Conservation (phyloP, 129 eudicot species). For the Arctium minus region DNA sequence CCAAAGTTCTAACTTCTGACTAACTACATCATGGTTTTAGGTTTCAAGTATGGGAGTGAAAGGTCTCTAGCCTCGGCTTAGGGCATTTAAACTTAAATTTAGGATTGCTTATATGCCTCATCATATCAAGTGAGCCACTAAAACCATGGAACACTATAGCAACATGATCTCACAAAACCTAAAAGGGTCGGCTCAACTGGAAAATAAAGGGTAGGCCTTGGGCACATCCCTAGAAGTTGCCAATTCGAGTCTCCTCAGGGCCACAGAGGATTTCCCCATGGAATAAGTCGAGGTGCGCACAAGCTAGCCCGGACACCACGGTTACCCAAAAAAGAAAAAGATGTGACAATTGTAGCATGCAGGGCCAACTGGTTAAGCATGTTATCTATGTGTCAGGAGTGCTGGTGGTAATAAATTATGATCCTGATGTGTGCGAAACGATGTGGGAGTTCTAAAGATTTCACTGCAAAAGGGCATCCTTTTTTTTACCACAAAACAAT, state of each 20-base stretch:
- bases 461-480: constrained; percentile 30
- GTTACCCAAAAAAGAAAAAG: neutral
- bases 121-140: constrained; percentile 14
- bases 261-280: neutral
- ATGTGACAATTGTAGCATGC: neutral
- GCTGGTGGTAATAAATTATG: constrained; percentile 40
- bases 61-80: constrained; percentile 30
- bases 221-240: no score
- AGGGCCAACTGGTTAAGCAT: constrained; percentile 24
- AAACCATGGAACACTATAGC: constrained; percentile 24
- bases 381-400: constrained; percentile 29
- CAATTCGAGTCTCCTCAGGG: neutral
- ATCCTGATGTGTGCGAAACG: constrained; percentile 14
- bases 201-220: no score
- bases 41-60: constrained; percentile 26
- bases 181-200: no score
- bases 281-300: neutral
- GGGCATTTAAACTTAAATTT: constrained; percentile 23
- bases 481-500: constrained; percentile 18
- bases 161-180: no score
- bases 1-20: constrained; percentile 17
- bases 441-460: constrained; percentile 22
- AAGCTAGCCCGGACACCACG: neutral
- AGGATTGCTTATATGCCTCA: constrained; percentile 23
- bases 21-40: constrained; percentile 25